Conservation (phyloP, 257 asterid species). For the Solanum boliviense region DNA sequence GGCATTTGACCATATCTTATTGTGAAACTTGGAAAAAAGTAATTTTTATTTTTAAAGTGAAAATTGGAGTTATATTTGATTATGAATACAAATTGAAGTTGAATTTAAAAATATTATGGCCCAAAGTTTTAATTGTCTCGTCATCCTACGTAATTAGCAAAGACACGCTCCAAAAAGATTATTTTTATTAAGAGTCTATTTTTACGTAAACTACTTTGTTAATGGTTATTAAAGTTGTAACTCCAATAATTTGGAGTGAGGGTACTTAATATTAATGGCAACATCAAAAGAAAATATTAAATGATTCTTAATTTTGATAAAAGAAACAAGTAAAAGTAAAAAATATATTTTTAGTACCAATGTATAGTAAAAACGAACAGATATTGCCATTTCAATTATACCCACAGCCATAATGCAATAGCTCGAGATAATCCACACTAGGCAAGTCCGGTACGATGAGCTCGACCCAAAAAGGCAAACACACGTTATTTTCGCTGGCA, state of each 20-base stretch:
- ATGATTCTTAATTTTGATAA: neutral
- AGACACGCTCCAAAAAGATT: neutral
- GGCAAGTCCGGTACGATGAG: neutral
- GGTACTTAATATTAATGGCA: neutral
- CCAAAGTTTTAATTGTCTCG: neutral
- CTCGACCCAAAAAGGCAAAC: neutral
- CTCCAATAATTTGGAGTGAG: neutral
- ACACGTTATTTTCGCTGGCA: neutral
- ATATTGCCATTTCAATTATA: neutral
- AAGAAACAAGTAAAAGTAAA: neutral
- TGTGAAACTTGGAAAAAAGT: neutral
- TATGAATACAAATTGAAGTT: neutral
- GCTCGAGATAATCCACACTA: neutral
- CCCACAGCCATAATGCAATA: neutral
- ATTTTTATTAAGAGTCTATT: neutral
- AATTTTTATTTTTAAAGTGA: neutral
- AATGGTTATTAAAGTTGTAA: neutral
- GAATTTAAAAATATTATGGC: neutral
- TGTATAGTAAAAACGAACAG: neutral
- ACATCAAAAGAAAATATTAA: neutral
- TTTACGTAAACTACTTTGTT: neutral
- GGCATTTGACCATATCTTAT: neutral
- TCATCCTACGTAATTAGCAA: neutral
- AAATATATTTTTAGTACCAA: neutral
- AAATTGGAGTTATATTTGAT: neutral